phyloP scores from a whole-genome alignment of 345 rosid species.

The Lepidium didymum region DNA sequence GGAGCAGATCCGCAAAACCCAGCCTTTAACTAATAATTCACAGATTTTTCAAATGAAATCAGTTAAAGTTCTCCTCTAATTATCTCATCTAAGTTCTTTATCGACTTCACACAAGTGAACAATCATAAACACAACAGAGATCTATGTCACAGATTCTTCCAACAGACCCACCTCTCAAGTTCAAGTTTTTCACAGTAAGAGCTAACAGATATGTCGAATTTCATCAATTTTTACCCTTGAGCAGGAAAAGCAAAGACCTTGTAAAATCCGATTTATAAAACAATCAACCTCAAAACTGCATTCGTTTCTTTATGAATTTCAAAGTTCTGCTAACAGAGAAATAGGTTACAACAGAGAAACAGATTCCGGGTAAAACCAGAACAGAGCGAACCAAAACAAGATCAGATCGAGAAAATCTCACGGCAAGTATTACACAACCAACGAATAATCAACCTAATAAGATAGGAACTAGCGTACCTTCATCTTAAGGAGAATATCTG shows the following conservation, averaged over 20 bases:
- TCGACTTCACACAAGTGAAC: neutral
- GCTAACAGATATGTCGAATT: neutral
- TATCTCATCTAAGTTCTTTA: neutral
- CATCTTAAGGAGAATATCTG: constrained; percentile 66
- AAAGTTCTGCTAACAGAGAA: neutral
- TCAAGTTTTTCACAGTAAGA: neutral
- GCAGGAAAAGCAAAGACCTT: neutral
- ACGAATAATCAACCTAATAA: neutral
- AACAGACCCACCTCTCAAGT: neutral
- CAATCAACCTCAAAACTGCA: neutral
- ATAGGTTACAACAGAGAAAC: neutral
- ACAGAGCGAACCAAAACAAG: neutral
- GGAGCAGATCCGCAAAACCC: constrained; percentile 42
- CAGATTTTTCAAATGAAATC: neutral
- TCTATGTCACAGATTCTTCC: neutral
- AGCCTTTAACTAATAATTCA: constrained; percentile 40
- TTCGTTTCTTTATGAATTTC: neutral
- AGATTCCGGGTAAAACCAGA: neutral
- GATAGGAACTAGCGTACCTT: constrained; percentile 35
- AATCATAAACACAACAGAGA: neutral
- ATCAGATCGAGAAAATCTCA: constrained; percentile 8
- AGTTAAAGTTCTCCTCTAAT: neutral
- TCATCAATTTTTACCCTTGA: neutral
- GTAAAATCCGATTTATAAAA: neutral
- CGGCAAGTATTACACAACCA: neutral